A percentile compares a stretch with the other conserved stretches of the same genome.
phyloP scores from a whole-genome alignment of 192 early-diverging fungal genomes.

The Coemansia pectinata region DNA sequence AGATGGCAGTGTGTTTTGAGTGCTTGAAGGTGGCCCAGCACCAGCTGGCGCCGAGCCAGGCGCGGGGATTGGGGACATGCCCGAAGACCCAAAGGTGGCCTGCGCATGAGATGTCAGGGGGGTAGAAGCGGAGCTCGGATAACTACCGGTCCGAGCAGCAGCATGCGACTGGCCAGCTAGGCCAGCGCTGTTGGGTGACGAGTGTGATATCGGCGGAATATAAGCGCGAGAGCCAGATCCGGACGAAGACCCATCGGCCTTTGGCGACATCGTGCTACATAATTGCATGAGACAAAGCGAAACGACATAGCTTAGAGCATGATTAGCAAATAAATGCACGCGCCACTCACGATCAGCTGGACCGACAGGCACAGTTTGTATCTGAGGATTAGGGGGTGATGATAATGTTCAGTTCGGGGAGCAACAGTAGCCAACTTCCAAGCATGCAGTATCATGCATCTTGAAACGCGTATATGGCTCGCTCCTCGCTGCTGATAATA shows the following conservation, averaged over 20 bases:
- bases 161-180: constrained; percentile 2
- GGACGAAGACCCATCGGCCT: constrained; percentile 31
- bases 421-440: neutral
- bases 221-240: constrained; percentile 30
- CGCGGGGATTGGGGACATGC: constrained; percentile 19
- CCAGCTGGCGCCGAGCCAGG: neutral
- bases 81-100: constrained; percentile 16
- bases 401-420: neutral
- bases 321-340: neutral
- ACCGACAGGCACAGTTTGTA: neutral
- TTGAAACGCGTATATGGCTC: neutral
- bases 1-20: constrained; percentile 23
- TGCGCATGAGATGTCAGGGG: constrained; percentile 43
- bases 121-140: constrained; percentile 13
- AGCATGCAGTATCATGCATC: constrained; percentile 4
- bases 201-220: constrained; percentile 38
- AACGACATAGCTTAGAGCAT: neutral
- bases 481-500: neutral
- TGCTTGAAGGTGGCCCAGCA: neutral
- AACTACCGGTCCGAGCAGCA: constrained; percentile 34
- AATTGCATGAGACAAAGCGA: neutral
- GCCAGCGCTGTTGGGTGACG: constrained; percentile 18
- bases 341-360: constrained; percentile 1
- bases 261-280: constrained; percentile 51
- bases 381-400: constrained; percentile 3